These are phyloP conservation scores for Amborella trichopoda DNA, from an alignment of 164 flowering plant genomes.

Conservation along the genomic window DNA sequence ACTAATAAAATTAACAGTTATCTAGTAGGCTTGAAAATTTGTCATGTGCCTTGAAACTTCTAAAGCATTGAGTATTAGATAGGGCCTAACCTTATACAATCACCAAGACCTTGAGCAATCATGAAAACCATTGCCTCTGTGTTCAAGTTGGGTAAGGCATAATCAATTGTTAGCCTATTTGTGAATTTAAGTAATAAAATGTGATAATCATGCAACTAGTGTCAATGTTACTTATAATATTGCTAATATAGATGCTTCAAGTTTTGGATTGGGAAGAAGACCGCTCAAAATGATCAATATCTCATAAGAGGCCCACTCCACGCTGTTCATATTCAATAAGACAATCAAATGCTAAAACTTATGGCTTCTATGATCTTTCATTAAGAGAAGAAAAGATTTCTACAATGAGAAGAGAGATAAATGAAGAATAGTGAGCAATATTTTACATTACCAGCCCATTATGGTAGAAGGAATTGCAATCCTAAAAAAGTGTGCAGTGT, in stretches of 20 bases:
- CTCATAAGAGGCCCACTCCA: constrained; percentile 43
- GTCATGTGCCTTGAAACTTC: no score
- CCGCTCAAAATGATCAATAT: constrained; percentile 51
- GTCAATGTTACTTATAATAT: constrained; percentile 21
- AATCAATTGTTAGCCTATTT: neutral
- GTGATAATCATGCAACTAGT: neutral
- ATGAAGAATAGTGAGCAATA: no score
- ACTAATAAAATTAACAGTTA: no score
- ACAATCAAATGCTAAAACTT: no score
- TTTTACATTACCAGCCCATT: constrained; percentile 13
- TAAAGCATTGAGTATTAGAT: no score
- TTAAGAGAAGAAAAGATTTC: no score
- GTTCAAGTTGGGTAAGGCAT: constrained; percentile 14
- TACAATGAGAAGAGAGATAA: no score
- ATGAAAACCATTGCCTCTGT: constrained; percentile 9
- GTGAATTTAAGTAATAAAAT: neutral
- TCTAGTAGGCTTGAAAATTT: no score
- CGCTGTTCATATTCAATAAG: no score
- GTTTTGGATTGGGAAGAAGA: constrained; percentile 50
- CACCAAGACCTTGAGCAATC: constrained; percentile 22
- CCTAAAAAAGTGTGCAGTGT: constrained; percentile 3
- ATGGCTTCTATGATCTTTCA: no score
- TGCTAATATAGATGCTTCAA: constrained; percentile 55
- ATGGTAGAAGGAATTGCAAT: constrained; percentile 13
- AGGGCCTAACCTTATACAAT: constrained; percentile 14